Evolutionary conservation across 2,329 filamentous ascomycete species (phyloP), one percentile per base, ranked within the genome.

Genomic region (Aspergillus sp.): DNA sequence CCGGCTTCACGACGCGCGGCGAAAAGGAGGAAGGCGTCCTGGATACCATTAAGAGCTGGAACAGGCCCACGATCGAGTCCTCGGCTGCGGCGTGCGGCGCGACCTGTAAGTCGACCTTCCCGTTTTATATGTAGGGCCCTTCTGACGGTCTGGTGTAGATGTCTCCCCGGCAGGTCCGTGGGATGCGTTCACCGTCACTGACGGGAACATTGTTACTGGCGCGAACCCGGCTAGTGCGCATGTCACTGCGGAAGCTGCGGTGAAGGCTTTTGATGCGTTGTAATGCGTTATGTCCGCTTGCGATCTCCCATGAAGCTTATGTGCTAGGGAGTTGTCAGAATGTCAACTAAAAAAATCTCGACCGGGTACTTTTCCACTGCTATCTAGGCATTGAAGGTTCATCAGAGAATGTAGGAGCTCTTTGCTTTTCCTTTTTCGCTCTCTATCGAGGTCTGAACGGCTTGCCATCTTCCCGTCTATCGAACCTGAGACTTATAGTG

Each of bases 1-100:
- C 71, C 2, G 72, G 72, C 31, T 75, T 75, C 57, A 73, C 69
- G 1, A 73, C 68, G 0, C 10, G 50, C 63, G 47, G 71, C 21
- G 70, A 74, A 49, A 59, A 69, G 14, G 69, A 70, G 9, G 62
- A 68, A 53, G 64, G 64, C 3, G 61, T 74, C 5, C 57, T 71
- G 32, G 69, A 69, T 44, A 67, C 62, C 5, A 65, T 74, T 43
- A 58, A 62, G 53, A 62, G 57, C 49, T 71, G 68, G 68, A 60
- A 66, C 5, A 54, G 59, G 38, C 65, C 65, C 6, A 61, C 66
- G 0, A 64, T 73, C 45, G 71, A 73, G 47, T 60, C 59, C 19
- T 53, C 57, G 23, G 68, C 68, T 1, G 64, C 60, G 17, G 50
- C 50, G 13, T 46, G 57, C 11, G 70, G 70, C 5, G 71, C 68